A percentile compares a stretch with the other conserved stretches of the same genome.
phyloP scores from a whole-genome alignment of 257 asterid genomes.

The Nicotiana attenuata region DNA sequence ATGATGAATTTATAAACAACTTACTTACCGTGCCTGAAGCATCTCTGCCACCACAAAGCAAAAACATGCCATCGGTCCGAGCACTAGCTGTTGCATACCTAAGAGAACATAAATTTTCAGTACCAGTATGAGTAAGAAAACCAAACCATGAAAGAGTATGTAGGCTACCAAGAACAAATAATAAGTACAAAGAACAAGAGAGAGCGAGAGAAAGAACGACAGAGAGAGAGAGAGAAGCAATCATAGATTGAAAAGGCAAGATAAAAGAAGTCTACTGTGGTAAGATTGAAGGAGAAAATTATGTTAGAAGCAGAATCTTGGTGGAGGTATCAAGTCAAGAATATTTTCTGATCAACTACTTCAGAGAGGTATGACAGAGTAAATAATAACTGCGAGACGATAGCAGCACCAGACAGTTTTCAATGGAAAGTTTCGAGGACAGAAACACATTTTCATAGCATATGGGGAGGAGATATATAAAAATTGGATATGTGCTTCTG shows the following conservation, averaged over 20 bases:
- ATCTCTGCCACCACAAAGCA: conserved; percentile 99
- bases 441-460: neutral
- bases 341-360: neutral
- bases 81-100: conserved; percentile 99
- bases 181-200: neutral
- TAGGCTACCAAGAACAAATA: neutral
- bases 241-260: neutral
- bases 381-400: neutral
- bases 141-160: neutral
- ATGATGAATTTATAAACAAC: conserved; percentile 19
- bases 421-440: neutral
- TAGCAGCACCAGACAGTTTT: neutral
- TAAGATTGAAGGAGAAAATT: neutral
- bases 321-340: neutral
- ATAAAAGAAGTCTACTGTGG: neutral
- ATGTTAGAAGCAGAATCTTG: neutral
- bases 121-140: neutral
- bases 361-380: neutral
- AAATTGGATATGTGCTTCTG: neutral
- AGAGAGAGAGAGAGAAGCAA: neutral
- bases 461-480: neutral
- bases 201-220: neutral
- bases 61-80: conserved; percentile 98
- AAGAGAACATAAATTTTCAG: conserved; percentile 15
- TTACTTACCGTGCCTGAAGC: conserved; percentile 77